Conservation (phyloP, 768 basidiomycete genomes). For the Lentinus brumalis region DNA sequence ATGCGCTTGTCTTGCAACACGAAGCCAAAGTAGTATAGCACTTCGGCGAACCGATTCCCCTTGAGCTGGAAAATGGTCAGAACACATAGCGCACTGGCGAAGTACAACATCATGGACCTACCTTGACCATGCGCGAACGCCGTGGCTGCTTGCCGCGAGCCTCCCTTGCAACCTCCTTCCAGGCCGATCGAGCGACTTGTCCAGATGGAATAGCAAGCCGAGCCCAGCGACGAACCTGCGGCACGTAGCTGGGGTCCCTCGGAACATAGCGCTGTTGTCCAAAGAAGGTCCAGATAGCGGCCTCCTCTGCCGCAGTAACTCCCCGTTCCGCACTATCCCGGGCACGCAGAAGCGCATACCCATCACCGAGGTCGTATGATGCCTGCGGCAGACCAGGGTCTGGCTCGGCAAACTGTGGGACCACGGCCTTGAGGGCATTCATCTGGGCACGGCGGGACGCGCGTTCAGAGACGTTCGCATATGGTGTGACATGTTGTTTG, state of each 20-base stretch:
- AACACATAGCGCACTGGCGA: not conserved
- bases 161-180: conserved; percentile 22
- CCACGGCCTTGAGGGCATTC: conserved; percentile 22
- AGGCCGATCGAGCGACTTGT: conserved; percentile 19
- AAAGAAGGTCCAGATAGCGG: conserved; percentile 3
- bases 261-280: not conserved
- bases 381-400: conserved; percentile 3
- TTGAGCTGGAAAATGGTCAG: not conserved
- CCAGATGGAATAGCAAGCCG: conserved; percentile 20
- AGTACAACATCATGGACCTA: too few relatives aligned
- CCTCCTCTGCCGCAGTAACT: not conserved
- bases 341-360: conserved; percentile 27
- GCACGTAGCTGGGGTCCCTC: not conserved
- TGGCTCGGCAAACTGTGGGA: not conserved
- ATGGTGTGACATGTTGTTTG: conserved; percentile 28
- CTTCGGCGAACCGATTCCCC: not conserved
- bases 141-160: conserved; percentile 13
- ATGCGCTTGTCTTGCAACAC: not conserved
- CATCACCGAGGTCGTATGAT: conserved; percentile 23
- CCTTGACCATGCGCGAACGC: not conserved
- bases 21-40: not conserved
- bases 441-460: conserved; percentile 22
- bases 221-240: conserved; percentile 12
- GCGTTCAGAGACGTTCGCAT: conserved; percentile 28
- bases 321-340: not conserved